Percentiles rank a stretch among this genome's conserved stretches.
phyloP scores from a whole-genome alignment of 768 basidiomycete genomes.

The Neoboletus subvelutipes region DNA sequence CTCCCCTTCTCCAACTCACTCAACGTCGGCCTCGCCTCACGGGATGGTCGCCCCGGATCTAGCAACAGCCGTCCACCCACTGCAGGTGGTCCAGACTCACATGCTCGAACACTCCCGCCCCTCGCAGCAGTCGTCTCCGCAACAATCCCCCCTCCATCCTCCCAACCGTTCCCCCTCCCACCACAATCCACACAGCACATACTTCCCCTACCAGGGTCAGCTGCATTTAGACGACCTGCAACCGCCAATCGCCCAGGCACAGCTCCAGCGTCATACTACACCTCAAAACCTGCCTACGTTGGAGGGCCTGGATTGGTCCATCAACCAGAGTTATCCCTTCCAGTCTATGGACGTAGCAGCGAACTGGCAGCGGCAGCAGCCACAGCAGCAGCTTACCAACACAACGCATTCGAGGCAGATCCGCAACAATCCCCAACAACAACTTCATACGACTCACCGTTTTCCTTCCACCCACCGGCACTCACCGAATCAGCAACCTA shows the following conservation, averaged over 20 bases:
- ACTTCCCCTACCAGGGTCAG: conserved; percentile 58
- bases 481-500: conserved; percentile 38
- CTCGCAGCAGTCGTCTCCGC: conserved; percentile 78
- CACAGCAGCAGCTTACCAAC: conserved; percentile 31
- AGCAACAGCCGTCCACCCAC: conserved; percentile 53
- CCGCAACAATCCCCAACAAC: conserved; percentile 30
- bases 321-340: conserved; percentile 44
- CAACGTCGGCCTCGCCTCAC: conserved; percentile 44
- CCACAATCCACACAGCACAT: conserved; percentile 46
- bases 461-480: conserved; percentile 75
- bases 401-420: conserved; percentile 31
- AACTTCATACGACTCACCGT: conserved; percentile 59
- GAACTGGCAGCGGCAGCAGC: conserved; percentile 38
- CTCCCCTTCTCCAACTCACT: conserved; percentile 53
- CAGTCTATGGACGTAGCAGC: conserved; percentile 39
- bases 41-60: conserved; percentile 46
- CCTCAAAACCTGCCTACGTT: conserved; percentile 45
- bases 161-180: conserved; percentile 39
- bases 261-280: conserved; percentile 65
- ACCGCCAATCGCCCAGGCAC: conserved; percentile 68
- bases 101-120: conserved; percentile 62
- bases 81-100: conserved; percentile 45
- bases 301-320: conserved; percentile 54
- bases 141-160: conserved; percentile 51
- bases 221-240: conserved; percentile 54